These are phyloP conservation scores for Dactylellina leptospora DNA, from an alignment of 2,329 filamentous ascomycete genomes.

Conservation along the genomic window DNA sequence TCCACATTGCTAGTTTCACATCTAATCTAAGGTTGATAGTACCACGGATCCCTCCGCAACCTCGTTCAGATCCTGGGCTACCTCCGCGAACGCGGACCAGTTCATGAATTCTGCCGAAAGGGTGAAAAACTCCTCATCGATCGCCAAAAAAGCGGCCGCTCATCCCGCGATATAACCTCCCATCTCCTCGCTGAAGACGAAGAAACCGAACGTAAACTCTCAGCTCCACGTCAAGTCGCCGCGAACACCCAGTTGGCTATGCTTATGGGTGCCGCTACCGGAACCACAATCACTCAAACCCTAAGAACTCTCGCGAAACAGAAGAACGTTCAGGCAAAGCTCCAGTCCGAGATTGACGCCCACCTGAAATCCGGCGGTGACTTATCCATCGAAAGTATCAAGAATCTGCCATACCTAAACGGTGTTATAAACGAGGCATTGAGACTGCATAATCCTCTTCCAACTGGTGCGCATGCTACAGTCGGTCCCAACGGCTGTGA, in stretches of 20 bases:
- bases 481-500: slow-evolving; percentile 63
- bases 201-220: slow-evolving; percentile 40
- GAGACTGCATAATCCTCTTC: slow-evolving; percentile 65
- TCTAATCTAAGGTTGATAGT: slow-evolving; percentile 7
- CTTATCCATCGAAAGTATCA: slow-evolving; percentile 28
- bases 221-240: slow-evolving; percentile 33
- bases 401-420: slow-evolving; percentile 64
- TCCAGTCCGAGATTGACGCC: slow-evolving; percentile 28
- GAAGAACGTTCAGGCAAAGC: slow-evolving; percentile 29
- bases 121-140: slow-evolving; percentile 39
- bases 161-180: slow-evolving; percentile 35
- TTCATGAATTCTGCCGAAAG: slow-evolving; percentile 23
- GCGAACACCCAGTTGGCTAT: slow-evolving; percentile 38
- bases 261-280: slow-evolving; percentile 21
- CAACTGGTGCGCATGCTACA: slow-evolving; percentile 64
- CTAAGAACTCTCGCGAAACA: slow-evolving; percentile 18
- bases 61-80: slow-evolving; percentile 29
- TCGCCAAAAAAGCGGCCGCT: slow-evolving; percentile 23
- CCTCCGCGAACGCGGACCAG: slow-evolving; percentile 15
- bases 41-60: slow-evolving; percentile 39
- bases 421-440: slow-evolving; percentile 67
- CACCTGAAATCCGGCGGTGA: slow-evolving; percentile 35
- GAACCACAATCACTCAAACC: slow-evolving; percentile 36
- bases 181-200: slow-evolving; percentile 34
- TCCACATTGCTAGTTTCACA: neutral